phyloP scores from a whole-genome alignment of 2,329 filamentous ascomycete genomes.

The Aureobasidium sp. region DNA sequence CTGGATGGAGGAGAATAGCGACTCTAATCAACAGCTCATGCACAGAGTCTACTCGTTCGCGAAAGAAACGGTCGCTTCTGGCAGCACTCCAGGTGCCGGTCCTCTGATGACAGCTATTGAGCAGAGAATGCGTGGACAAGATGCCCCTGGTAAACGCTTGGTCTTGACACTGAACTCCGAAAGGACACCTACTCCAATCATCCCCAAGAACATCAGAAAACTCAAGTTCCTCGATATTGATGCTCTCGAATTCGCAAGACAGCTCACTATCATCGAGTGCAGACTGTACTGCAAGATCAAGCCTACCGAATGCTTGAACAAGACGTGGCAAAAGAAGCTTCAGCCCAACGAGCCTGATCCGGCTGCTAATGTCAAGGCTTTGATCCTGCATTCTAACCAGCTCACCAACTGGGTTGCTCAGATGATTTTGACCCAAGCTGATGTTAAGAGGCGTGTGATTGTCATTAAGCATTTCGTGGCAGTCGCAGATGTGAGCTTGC shows the following conservation, averaged over 20 bases:
- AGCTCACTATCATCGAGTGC: slow-evolving; percentile 94
- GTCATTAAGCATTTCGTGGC: slow-evolving; percentile 98
- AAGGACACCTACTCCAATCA: slow-evolving; percentile 76
- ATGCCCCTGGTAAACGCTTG: slow-evolving; percentile 75
- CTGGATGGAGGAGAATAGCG: slow-evolving; percentile 93
- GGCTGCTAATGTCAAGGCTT: slow-evolving; percentile 86
- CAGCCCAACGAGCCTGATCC: slow-evolving; percentile 72
- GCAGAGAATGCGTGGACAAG: slow-evolving; percentile 79
- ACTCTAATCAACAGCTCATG: slow-evolving; percentile 75
- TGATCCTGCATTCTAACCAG: slow-evolving; percentile 97
- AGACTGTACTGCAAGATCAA: slow-evolving; percentile 92
- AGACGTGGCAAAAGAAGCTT: slow-evolving; percentile 98
- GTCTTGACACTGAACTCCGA: slow-evolving; percentile 71
- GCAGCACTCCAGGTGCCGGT: slow-evolving; percentile 80
- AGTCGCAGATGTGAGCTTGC: slow-evolving; percentile 77
- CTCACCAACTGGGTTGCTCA: slow-evolving; percentile 99
- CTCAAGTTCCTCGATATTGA: slow-evolving; percentile 98
- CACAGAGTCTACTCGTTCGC: slow-evolving; percentile 86
- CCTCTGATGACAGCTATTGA: slow-evolving; percentile 82
- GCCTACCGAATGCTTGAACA: slow-evolving; percentile 91
- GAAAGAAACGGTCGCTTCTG: slow-evolving; percentile 83
- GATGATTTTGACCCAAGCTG: slow-evolving; percentile 92
- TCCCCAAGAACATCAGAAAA: slow-evolving; percentile 99
- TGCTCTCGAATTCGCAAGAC: slow-evolving; percentile 89
- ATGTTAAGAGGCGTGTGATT: slow-evolving; percentile 91